Percentiles rank a stretch among this genome's conserved stretches.
Evolutionary conservation across 2,329 filamentous ascomycete species (phyloP).

Genomic region (Parasarocladium wereldwijsianum): DNA sequence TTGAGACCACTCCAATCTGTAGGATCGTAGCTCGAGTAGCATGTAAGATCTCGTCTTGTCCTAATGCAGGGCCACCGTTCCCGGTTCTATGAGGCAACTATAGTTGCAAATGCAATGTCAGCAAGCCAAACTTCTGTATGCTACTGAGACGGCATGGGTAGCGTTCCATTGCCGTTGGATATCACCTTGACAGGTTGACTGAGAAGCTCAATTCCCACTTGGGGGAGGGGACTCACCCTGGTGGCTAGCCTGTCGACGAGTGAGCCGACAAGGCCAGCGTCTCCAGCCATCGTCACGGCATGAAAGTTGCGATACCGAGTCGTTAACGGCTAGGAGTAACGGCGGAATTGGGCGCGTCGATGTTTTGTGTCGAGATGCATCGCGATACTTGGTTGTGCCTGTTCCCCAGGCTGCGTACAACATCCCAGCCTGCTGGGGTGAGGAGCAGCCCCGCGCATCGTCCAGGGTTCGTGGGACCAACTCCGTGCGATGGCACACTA

Average conservation of each 20-base stretch:
- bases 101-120: conserved; percentile 24
- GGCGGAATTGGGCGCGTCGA: too few species aligned
- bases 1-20: conserved; percentile 39
- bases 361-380: too few species aligned
- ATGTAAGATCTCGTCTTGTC: conserved; percentile 44
- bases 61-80: conserved; percentile 37
- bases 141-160: conserved; percentile 1
- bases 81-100: conserved; percentile 51
- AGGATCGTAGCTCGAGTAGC: conserved; percentile 48
- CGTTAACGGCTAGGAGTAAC: too few species aligned
- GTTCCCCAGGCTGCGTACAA: too few species aligned
- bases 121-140: not conserved
- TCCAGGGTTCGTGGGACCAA: too few species aligned
- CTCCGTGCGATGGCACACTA: too few species aligned
- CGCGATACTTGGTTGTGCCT: too few species aligned
- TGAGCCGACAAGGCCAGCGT: conserved; percentile 43
- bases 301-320: too few species aligned
- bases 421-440: too few species aligned
- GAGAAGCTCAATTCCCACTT: not conserved
- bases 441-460: too few species aligned
- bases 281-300: conserved; percentile 34
- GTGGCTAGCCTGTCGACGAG: conserved; percentile 48
- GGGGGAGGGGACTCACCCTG: conserved; percentile 28
- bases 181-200: too few species aligned
- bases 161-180: conserved; percentile 3